phyloP scores from a whole-genome alignment of 768 basidiomycete genomes.

The Leccinum pellstonianum region DNA sequence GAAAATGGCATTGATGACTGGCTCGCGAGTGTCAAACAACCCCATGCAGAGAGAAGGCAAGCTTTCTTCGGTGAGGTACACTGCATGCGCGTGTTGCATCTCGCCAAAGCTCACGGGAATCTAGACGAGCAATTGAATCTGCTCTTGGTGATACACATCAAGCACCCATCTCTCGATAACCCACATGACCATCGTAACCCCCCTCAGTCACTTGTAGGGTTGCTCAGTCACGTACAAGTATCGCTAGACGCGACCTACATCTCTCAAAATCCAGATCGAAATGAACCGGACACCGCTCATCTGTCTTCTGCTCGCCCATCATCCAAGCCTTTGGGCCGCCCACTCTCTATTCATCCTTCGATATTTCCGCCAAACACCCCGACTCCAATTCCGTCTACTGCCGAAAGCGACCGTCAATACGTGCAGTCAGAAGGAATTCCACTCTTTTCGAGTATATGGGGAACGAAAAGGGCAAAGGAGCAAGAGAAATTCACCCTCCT shows the following conservation, averaged over 20 bases:
- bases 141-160: constrained; percentile 41
- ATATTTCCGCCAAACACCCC: constrained; percentile 84
- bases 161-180: constrained; percentile 34
- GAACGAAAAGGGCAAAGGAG: constrained; percentile 46
- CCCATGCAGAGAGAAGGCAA: constrained; percentile 52
- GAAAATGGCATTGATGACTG: constrained; percentile 51
- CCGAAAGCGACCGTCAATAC: constrained; percentile 73
- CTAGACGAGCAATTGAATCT: constrained; percentile 58
- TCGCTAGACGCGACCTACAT: constrained; percentile 83
- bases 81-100: constrained; percentile 4
- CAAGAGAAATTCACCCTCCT: constrained; percentile 63
- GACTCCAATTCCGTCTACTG: constrained; percentile 74
- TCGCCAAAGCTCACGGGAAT: constrained; percentile 19
- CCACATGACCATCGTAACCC: constrained; percentile 23
- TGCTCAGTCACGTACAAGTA: constrained; percentile 70
- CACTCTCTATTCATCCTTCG: constrained; percentile 49
- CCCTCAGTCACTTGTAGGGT: constrained; percentile 47
- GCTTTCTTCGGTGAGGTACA: constrained; percentile 71
- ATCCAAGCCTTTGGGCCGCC: constrained; percentile 39
- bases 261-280: constrained; percentile 42
- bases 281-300: constrained; percentile 36
- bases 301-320: constrained; percentile 55
- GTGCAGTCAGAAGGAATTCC: constrained; percentile 74
- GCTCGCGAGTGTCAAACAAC: constrained; percentile 46
- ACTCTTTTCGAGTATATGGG: constrained; percentile 74